Evolutionary conservation across 2,329 filamentous ascomycete genomes (phyloP), one percentile per base, ranked within the genome.

Genomic region (Fonsecaea nubica): DNA sequence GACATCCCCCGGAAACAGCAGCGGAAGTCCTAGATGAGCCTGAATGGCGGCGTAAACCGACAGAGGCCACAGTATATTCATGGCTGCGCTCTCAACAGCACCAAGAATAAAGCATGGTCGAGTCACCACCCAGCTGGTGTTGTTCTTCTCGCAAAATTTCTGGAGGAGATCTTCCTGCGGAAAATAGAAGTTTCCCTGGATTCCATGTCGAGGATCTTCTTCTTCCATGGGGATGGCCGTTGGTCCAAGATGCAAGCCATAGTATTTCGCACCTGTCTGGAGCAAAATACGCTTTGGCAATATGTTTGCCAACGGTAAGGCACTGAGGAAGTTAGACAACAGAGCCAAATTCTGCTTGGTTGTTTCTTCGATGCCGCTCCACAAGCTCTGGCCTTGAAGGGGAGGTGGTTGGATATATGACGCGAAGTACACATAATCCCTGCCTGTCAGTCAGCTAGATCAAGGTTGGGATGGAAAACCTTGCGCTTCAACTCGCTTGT

Each of bases 131-230:
- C 80, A 86, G 30, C 66, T 67, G 9, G 77, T 74, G n/a, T 63
- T 70, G 12, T 2, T 74, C 68, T 38, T 69, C 30, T 75, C 69
- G 73, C 81, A 82, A 69, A 78, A 85, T 0, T 74, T 71, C 55
- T 71, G 76, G 2, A 86, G 77, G 4, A 77, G 72, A 66, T 86
- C 83, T 75, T 86, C 83, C 75, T 86, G 83, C 0, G 77, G 74
- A 68, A 85, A 86, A 77, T 86, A 86, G 74, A 86, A 86, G 73
- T 86, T 85, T 3, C 79, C 78, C 65, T 82, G 80, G 0, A 83
- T 74, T 3, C 71, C 72, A 3, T 81, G 74, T 7, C 82, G 75
- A 1, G 80, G 77, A 65, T 83, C 81, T 5, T 75, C 76, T 71
- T 86, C 83, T 59, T 81, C 77, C 50, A 78, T 78, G 0, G 83